Percentiles rank a stretch among this genome's conserved stretches.
phyloP scores from a whole-genome alignment of 2,329 filamentous ascomycete species.

The Hypoxylon sp. region DNA sequence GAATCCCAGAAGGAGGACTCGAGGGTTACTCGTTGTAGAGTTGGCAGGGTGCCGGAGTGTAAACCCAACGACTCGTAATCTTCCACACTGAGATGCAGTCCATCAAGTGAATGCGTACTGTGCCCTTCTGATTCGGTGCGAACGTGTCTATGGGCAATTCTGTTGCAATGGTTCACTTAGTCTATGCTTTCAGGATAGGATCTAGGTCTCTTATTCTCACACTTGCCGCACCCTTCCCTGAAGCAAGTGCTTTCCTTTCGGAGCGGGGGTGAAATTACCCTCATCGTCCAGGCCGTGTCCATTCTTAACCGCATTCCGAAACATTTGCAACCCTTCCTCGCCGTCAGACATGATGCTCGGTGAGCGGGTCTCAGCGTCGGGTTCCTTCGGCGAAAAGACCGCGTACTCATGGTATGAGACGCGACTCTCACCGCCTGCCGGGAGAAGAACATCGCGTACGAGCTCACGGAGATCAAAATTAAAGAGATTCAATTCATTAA shows the following conservation, averaged over 20 bases:
- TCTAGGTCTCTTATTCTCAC: slow-evolving; percentile 36
- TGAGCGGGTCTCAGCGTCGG: slow-evolving; percentile 45
- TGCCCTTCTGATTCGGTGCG: slow-evolving; percentile 34
- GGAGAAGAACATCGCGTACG: slow-evolving; percentile 48
- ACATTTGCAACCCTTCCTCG: slow-evolving; percentile 51
- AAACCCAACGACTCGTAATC: slow-evolving; percentile 51
- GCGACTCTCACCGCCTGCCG: slow-evolving; percentile 45
- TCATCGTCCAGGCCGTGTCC: slow-evolving; percentile 51
- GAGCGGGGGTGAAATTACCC: slow-evolving; percentile 50
- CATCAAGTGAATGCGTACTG: slow-evolving; percentile 43
- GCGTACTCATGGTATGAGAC: slow-evolving; percentile 54
- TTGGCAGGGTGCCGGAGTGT: slow-evolving; percentile 50
- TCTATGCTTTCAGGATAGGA: background rate
- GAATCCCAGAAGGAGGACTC: slow-evolving; percentile 53
- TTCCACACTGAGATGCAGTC: slow-evolving; percentile 48
- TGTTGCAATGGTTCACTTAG: slow-evolving; percentile 31
- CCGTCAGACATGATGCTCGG: slow-evolving; percentile 52
- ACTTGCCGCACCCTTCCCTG: slow-evolving; percentile 51
- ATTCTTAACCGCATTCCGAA: slow-evolving; percentile 47
- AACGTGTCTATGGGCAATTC: slow-evolving; percentile 49
- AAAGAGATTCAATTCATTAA: slow-evolving; percentile 51
- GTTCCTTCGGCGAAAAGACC: slow-evolving; percentile 47
- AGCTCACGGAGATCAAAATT: slow-evolving; percentile 52
- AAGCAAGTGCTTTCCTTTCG: slow-evolving; percentile 47
- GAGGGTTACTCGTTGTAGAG: slow-evolving; percentile 50